Evolutionary conservation across 208 protist species (phyloP).

Genomic region (Leishmania turanica): DNA sequence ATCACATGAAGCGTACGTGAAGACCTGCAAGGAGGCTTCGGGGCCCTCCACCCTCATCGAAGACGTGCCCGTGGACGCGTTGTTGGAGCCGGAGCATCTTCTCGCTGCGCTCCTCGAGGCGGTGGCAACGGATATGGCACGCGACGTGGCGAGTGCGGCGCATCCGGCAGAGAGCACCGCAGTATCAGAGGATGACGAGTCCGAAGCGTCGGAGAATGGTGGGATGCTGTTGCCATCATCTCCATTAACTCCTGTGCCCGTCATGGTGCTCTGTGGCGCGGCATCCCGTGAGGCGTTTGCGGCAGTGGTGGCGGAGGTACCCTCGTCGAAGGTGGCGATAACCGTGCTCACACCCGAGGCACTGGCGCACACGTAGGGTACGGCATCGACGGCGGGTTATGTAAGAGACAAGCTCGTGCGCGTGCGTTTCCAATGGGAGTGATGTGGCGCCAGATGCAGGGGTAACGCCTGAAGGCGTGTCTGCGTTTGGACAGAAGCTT

Average conservation of each 20-base stretch:
- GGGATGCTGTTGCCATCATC: background rate
- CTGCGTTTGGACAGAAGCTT: background rate
- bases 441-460: background rate
- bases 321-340: constrained; percentile 6
- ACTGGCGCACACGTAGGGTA: background rate
- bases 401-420: background rate
- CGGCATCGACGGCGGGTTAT: background rate
- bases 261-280: constrained; percentile 33
- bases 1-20: background rate
- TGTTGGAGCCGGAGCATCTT: constrained; percentile 46
- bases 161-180: background rate
- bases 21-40: background rate
- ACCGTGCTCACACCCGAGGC: constrained; percentile 11
- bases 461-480: background rate
- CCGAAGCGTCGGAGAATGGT: background rate
- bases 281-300: constrained; percentile 17
- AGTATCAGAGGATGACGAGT: constrained; percentile 5
- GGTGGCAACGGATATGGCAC: background rate
- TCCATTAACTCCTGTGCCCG: background rate
- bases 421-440: background rate
- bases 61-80: constrained; percentile 33
- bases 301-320: constrained; percentile 20
- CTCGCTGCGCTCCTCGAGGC: constrained; percentile 38
- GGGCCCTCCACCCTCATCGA: constrained; percentile 11
- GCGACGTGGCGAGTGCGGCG: background rate